These are phyloP conservation scores for Carnegiea gigantea DNA, from an alignment of 179 eudicot species.

Conservation along the genomic window DNA sequence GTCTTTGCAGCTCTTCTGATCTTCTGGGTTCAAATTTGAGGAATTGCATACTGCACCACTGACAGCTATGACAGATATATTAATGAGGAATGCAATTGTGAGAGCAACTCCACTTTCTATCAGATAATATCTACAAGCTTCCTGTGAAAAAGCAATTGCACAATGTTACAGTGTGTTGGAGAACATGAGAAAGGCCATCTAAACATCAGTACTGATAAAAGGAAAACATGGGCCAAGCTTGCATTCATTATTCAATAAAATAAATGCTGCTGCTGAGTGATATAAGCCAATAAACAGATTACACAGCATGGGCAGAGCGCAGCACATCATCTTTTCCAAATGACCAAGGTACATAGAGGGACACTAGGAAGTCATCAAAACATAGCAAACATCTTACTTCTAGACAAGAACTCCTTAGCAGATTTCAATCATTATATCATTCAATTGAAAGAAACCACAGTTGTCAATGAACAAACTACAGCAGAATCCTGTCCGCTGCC, in stretches of 20 bases:
- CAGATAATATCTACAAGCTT: slow-evolving; percentile 90
- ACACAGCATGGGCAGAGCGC: not conserved
- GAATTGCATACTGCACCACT: slow-evolving; percentile 92
- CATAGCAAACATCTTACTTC: not conserved
- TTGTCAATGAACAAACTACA: not conserved
- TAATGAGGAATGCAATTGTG: slow-evolving; percentile 78
- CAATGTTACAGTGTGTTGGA: slow-evolving; percentile 7
- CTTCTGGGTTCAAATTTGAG: slow-evolving; percentile 52
- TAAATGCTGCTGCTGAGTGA: not conserved
- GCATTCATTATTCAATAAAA: not conserved
- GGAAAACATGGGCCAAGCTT: not conserved
- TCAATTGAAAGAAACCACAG: not conserved
- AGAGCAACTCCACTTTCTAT: slow-evolving; percentile 91
- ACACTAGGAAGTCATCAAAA: not conserved
- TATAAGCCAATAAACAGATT: not conserved
- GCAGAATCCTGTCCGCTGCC: no score
- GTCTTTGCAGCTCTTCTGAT: slow-evolving; percentile 67
- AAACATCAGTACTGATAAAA: not conserved
- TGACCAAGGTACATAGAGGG: not conserved
- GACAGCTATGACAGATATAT: slow-evolving; percentile 83
- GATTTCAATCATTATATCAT: not conserved
- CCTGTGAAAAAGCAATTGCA: slow-evolving; percentile 47
- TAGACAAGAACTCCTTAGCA: not conserved
- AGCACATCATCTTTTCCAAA: not conserved
- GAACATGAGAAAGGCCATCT: not conserved